Evolutionary conservation across 139 green algal genomes (phyloP), one percentile per base, ranked within the genome.

Genomic region (Bryopsis sp.): DNA sequence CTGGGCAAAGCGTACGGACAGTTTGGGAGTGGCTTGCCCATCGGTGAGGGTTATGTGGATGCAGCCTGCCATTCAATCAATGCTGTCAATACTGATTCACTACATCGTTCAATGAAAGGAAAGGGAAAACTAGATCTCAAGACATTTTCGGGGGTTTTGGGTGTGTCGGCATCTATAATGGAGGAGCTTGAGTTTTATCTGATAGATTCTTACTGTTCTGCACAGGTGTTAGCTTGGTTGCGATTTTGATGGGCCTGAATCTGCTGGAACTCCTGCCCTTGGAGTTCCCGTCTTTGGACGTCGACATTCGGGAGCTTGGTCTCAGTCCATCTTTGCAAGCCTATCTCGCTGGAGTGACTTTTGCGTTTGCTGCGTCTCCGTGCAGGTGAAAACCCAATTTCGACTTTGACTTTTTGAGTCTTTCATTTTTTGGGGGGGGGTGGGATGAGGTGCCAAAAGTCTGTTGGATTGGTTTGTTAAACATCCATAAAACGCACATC

Each of bases 281-380:
- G 47, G 70, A 61, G 58, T 79, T 97, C 64, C 89, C 88, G 8
- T 92, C 85, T 0, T 64, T 93, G 4, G 81, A 96, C 48, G 73
- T 96, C 24, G 90, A 96, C 62, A 81, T 86, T 33, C 72, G 85
- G 2, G 19, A 64, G 7, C 64, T 84, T 1, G 58, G 39, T 1
- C 64, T 89, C 8, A 74, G 77, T 0, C 74, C 84, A 0, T 39
- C 67, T 4, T 67, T 85, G 39, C 82, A 90, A 54, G 87, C 93
- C 8, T 98, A 95, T 81, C 67, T 94, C n/a, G 88, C 89, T 43
- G 94, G 94, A 11, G 74, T 92, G 15, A 88, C 82, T 0, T 98
- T 98, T 79, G 94, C 94, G 5, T 83, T 99, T 57, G 94, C 89
- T 31, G 94, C 94, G 2, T 97, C 90, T 24, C 94, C 81, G 2